A percentile compares a stretch with the other conserved stretches of the same genome.
Evolutionary conservation across 75 land plant species (phyloP).

Genomic region (Adiantum capillusveneris): DNA sequence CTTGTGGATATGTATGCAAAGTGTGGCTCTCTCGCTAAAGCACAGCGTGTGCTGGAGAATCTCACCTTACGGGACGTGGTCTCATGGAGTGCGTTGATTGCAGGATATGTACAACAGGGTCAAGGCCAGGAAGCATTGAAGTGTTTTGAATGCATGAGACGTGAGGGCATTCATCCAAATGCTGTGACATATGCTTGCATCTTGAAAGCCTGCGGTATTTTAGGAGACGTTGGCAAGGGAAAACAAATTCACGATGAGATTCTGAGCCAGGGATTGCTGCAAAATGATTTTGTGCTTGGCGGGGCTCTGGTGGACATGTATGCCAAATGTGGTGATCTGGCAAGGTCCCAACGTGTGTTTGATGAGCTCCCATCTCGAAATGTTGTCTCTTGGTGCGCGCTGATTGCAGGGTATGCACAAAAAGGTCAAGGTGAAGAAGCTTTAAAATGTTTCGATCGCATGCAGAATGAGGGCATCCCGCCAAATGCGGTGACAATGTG

Average conservation of each 20-base stretch:
- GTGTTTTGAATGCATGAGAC: constrained; percentile 34
- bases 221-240: too few species aligned
- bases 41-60: constrained; percentile 13
- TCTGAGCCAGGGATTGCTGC: too few species aligned
- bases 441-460: constrained; percentile 1
- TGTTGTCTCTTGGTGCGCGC: constrained; percentile 18
- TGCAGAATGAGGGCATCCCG: constrained; percentile 8
- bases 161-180: constrained; percentile 30
- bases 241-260: constrained; percentile 1
- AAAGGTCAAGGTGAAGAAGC: constrained; percentile 8
- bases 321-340: constrained; percentile 14
- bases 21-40: constrained; percentile 17
- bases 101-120: constrained; percentile 10
- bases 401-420: constrained; percentile 16
- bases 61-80: constrained; percentile 5
- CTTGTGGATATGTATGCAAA: constrained; percentile 22
- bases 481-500: constrained; percentile 11
- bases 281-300: constrained; percentile 3
- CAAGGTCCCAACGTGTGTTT: constrained; percentile 9
- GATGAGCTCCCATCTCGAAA: constrained; percentile 2
- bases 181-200: constrained; percentile 32
- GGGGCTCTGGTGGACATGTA: constrained; percentile 18
- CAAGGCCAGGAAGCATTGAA: constrained; percentile 12
- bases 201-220: constrained; percentile 13
- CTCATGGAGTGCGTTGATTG: constrained; percentile 18